Evolutionary conservation across 148 eudicot genomes (phyloP).

Genomic region (Amaranthus hypochondriacus): DNA sequence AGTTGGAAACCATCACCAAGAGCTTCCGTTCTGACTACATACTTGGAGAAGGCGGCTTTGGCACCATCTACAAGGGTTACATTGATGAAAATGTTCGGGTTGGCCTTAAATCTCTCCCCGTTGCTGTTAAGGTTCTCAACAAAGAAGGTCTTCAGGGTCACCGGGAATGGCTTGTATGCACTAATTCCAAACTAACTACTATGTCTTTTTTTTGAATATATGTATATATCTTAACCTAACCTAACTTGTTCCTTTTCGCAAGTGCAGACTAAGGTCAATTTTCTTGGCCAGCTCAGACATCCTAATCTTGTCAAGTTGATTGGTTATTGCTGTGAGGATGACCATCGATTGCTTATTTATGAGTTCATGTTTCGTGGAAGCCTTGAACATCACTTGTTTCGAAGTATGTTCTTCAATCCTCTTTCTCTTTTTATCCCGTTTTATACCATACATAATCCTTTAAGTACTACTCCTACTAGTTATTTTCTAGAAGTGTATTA

Average conservation of each 20-base stretch:
- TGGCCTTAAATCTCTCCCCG: conserved; percentile 91
- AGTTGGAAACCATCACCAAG: conserved; percentile 92
- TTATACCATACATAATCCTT: too few species aligned
- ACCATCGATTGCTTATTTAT: conserved; percentile 82
- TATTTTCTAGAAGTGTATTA: too few species aligned
- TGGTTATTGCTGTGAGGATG: conserved; percentile 97
- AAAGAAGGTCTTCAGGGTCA: conserved; percentile 96
- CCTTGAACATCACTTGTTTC: conserved; percentile 88
- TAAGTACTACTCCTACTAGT: too few species aligned
- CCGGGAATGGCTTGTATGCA: conserved; percentile 87
- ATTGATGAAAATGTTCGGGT: conserved; percentile 91
- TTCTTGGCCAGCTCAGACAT: conserved; percentile 91
- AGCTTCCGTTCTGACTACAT: conserved; percentile 92
- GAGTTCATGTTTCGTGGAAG: conserved; percentile 97
- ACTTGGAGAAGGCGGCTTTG: conserved; percentile 92
- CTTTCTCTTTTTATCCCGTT: not conserved
- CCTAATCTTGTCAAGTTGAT: conserved; percentile 87
- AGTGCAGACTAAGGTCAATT: conserved; percentile 77
- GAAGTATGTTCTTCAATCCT: conserved; percentile 47
- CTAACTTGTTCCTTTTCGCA: not conserved
- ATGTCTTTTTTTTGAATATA: not conserved
- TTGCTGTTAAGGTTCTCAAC: conserved; percentile 94
- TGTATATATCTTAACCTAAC: not conserved
- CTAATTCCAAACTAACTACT: not conserved
- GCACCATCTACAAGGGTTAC: conserved; percentile 91